Evolutionary conservation across 1,284 basidiomycete species (phyloP), one percentile per base, ranked within the genome.

Genomic region (Phellopilus nigrolimitatus): DNA sequence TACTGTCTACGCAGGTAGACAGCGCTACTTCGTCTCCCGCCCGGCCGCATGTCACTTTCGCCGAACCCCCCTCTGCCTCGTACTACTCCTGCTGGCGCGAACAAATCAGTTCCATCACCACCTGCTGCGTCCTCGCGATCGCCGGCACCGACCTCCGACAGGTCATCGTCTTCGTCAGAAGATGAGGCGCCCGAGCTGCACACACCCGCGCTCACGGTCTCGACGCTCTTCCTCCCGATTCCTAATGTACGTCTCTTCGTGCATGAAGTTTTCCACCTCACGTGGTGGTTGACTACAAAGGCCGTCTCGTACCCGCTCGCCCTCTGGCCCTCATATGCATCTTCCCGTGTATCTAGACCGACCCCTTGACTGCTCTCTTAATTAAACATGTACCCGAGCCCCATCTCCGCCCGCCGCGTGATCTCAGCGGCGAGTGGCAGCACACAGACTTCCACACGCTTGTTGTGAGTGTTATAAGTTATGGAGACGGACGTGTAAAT

Each of bases 151-250:
- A n/a, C n/a, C n/a, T n/a, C 34, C 10, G 34, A 37, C 10, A 17
- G 3, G 1, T 48, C 56, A 25, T 48, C 53, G 17, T 60, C 64
- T 17, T 25, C 17, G 42, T 56, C 43, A 7, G 68, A 70, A 49
- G 64, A 80, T 17, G 78, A 79, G 45, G 67, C 68, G 0, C 80
- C 77, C 15, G 74, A 82, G 38, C 59, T 85, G 25, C 82, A 80
- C 62, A 66, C 71, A 12, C 68, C 71, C 12, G 75, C 75, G 31
- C 76, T 89, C 30, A 73, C 80, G 41, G 65, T 78, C 21, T 79
- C 86, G 22, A 82, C 80, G 36, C 84, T 90, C 80, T 91, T 91
- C 63, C 70, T 89, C 41, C 88, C 88, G 9, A 84, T 90, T 33
- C 88, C 88, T 44, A 87, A 88, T 70, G 88, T 90, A 76, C 75